These are phyloP conservation scores for Skeletonema menzelii DNA, from an alignment of 108 stramenopile species.

Conservation along the genomic window DNA sequence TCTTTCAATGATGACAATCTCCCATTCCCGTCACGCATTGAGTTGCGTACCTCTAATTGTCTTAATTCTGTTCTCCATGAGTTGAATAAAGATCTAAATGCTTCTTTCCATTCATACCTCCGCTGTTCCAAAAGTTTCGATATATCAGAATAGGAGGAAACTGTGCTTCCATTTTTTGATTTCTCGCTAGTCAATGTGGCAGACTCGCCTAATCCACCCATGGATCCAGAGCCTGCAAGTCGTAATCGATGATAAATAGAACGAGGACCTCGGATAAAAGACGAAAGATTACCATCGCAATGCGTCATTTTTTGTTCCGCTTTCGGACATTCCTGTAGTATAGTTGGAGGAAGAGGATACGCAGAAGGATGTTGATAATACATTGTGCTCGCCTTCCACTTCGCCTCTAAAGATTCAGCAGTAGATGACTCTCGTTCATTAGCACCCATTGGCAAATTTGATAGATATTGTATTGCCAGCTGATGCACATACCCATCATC, in stretches of 20 bases:
- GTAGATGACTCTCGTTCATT: conserved; percentile 6
- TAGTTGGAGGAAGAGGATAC: conserved; percentile 31
- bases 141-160: conserved; percentile 9
- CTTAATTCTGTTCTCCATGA: conserved; percentile 39
- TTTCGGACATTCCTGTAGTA: conserved; percentile 6
- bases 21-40: background rate
- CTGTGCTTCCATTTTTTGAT: background rate
- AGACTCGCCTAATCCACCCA: conserved; percentile 38
- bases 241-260: conserved; percentile 33
- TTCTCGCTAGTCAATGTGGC: background rate
- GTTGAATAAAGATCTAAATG: conserved; percentile 43
- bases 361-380: conserved; percentile 52
- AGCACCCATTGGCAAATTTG: background rate
- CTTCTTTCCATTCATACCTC: conserved; percentile 51
- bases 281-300: conserved; percentile 8
- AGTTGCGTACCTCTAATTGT: conserved; percentile 6
- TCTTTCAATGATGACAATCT: background rate
- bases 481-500: conserved; percentile 32
- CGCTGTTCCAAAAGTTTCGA: conserved; percentile 25
- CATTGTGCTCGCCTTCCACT: conserved; percentile 40
- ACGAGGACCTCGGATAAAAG: conserved; percentile 15
- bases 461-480: conserved; percentile 21
- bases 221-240: conserved; percentile 22
- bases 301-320: background rate
- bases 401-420: conserved; percentile 23